These are phyloP conservation scores for Hemisphaericaspora xylofermentans DNA, from an alignment of 1,139 yeast genomes.

Conservation along the genomic window DNA sequence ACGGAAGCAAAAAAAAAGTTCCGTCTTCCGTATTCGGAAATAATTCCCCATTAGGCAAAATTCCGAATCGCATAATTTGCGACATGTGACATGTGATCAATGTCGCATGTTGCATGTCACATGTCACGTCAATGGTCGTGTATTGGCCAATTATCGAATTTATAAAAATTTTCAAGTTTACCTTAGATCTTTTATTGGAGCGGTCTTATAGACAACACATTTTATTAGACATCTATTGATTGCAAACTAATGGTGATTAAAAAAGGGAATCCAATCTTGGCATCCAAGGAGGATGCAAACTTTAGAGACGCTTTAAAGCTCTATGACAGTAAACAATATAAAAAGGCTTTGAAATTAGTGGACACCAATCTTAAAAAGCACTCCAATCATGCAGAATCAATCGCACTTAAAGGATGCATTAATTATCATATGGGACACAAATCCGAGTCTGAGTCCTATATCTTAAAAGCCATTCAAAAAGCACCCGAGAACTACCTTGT, in stretches of 20 bases:
- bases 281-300: conserved; percentile 60
- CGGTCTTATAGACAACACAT: too few species aligned
- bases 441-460: conserved; percentile 64
- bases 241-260: conserved; percentile 25
- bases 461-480: conserved; percentile 59
- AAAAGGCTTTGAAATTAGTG: conserved; percentile 74
- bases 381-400: conserved; percentile 73
- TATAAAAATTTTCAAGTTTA: not conserved
- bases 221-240: too few species aligned
- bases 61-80: too few species aligned
- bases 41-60: too few species aligned
- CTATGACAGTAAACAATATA: conserved; percentile 84
- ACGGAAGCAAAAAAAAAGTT: too few species aligned
- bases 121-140: not conserved
- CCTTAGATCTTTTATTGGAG: too few species aligned
- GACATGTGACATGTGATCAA: not conserved
- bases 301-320: conserved; percentile 81
- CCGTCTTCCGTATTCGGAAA: not conserved
- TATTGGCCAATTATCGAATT: not conserved
- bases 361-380: conserved; percentile 78
- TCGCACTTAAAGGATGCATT: conserved; percentile 81
- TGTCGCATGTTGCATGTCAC: not conserved
- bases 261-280: conserved; percentile 35
- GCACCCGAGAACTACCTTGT: conserved; percentile 64
- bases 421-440: conserved; percentile 52